Percentiles rank a stretch among this genome's conserved stretches.
phyloP scores from a whole-genome alignment of 2,329 filamentous ascomycete genomes.

The Pestalotiopsis sp. region DNA sequence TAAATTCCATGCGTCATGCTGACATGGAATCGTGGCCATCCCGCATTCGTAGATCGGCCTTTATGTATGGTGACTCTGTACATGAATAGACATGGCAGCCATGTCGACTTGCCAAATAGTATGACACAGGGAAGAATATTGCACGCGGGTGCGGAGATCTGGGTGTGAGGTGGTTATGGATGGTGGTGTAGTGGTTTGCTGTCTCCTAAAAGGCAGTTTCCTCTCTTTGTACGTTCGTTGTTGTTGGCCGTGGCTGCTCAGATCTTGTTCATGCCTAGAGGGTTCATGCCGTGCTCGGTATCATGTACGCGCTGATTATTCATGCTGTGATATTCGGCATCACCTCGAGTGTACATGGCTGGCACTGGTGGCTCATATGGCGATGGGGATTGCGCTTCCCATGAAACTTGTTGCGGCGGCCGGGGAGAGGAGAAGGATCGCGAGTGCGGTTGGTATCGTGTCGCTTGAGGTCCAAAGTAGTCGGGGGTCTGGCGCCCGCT shows the following conservation, averaged over 20 bases:
- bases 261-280: slow-evolving; percentile 60
- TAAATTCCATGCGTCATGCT: slow-evolving; percentile 1
- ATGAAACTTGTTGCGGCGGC: slow-evolving; percentile 47
- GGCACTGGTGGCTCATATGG: slow-evolving; percentile 18
- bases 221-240: slow-evolving; percentile 1
- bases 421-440: slow-evolving; percentile 61
- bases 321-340: slow-evolving; percentile 40
- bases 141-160: slow-evolving; percentile 12
- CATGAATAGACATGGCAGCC: neutral
- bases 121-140: slow-evolving; percentile 10
- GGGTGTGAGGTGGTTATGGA: neutral
- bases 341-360: slow-evolving; percentile 26
- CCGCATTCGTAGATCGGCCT: neutral
- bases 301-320: slow-evolving; percentile 61
- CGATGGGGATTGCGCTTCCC: slow-evolving; percentile 45
- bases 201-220: neutral
- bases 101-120: neutral
- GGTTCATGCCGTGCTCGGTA: slow-evolving; percentile 49
- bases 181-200: neutral
- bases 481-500: slow-evolving; percentile 53
- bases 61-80: neutral
- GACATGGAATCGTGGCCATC: slow-evolving; percentile 5
- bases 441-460: slow-evolving; percentile 55
- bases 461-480: slow-evolving; percentile 56
- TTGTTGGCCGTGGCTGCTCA: slow-evolving; percentile 31